Conservation (phyloP, 441 rosid species). For the Manihot esculenta region DNA sequence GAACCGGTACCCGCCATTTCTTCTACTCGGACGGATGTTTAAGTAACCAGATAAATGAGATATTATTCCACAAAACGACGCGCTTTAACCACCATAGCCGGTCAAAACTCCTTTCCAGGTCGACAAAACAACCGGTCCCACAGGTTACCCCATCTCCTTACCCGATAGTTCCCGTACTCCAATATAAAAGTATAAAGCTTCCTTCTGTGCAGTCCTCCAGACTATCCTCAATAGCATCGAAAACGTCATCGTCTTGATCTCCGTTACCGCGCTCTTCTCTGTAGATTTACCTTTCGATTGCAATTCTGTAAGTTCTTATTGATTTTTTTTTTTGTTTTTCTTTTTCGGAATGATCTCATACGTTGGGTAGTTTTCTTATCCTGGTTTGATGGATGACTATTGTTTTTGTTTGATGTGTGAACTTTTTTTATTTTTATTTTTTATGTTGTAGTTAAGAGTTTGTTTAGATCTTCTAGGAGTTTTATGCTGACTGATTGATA, state of each 20-base stretch:
- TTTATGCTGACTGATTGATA: background rate
- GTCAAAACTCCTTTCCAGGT: conserved; percentile 27
- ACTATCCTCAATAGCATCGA: conserved; percentile 29
- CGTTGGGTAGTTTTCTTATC: conserved; percentile 11
- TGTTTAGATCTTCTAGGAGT: background rate
- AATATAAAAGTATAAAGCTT: conserved; percentile 10
- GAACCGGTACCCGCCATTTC: background rate
- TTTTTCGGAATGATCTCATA: conserved; percentile 6
- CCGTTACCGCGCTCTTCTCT: conserved; percentile 8
- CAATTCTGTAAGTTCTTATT: conserved; percentile 15
- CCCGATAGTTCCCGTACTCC: conserved; percentile 1
- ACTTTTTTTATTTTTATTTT: background rate
- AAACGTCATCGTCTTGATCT: conserved; percentile 14
- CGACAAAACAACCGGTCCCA: conserved; percentile 29
- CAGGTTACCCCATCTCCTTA: conserved; percentile 33
- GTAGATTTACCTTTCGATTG: conserved; percentile 31
- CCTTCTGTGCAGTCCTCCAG: conserved; percentile 19
- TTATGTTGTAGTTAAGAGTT: background rate
- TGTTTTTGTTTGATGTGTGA: background rate
- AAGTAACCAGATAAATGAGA: background rate
- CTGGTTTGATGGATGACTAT: conserved; percentile 8
- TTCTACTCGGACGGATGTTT: background rate
- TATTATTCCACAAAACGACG: conserved; percentile 5
- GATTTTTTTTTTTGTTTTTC: background rate
- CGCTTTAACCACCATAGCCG: conserved; percentile 36